Conservation (phyloP, 2,329 filamentous ascomycete species). For the Claviceps pazoutovae region DNA sequence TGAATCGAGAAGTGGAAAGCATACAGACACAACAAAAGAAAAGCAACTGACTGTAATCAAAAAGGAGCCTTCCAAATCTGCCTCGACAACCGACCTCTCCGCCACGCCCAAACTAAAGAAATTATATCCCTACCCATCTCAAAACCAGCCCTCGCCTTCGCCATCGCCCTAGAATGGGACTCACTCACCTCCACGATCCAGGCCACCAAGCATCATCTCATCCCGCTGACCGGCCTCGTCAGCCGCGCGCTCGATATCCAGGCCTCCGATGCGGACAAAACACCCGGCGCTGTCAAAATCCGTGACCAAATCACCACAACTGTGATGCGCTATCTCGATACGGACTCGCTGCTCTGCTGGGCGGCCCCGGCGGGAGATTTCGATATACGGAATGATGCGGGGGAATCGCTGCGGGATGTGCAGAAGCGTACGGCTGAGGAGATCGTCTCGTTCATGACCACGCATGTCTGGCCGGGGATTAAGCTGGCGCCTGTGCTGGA, state of each 20-base stretch:
- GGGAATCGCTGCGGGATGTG: constrained; percentile 51
- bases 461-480: constrained; percentile 71
- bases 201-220: constrained; percentile 72
- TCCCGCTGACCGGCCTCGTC: constrained; percentile 75
- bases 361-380: constrained; percentile 41
- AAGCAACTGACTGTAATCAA: neutral
- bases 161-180: constrained; percentile 90
- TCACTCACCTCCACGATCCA: constrained; percentile 68
- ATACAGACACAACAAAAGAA: neutral
- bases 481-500: constrained; percentile 71
- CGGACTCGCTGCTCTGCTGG: constrained; percentile 89
- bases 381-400: constrained; percentile 30
- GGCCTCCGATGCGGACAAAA: constrained; percentile 40
- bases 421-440: constrained; percentile 58
- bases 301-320: constrained; percentile 51
- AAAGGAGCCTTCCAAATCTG: constrained; percentile 42
- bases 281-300: constrained; percentile 31
- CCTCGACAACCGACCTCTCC: constrained; percentile 67
- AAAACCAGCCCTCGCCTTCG: constrained; percentile 71
- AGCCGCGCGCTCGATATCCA: constrained; percentile 74
- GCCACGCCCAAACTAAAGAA: constrained; percentile 58
- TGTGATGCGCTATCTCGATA: constrained; percentile 76
- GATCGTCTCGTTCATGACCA: constrained; percentile 57
- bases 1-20: neutral
- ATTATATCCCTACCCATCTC: constrained; percentile 57